These are phyloP conservation scores for Verticillium isaacii DNA, from an alignment of 2,329 filamentous ascomycete species.

Conservation along the genomic window DNA sequence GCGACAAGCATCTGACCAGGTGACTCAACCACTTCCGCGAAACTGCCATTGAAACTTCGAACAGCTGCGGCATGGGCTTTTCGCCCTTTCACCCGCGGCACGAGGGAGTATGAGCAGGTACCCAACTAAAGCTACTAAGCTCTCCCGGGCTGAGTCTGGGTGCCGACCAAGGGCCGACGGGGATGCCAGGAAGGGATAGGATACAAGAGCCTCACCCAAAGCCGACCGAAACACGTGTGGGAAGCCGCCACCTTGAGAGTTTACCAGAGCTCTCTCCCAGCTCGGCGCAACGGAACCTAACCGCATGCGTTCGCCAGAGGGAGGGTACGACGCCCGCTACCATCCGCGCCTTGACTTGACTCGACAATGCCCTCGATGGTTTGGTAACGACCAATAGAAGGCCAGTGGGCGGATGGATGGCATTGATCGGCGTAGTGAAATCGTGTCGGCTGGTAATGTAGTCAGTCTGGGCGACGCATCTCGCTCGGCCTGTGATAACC, in stretches of 20 bases:
- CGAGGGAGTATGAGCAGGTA: neutral
- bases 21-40: neutral
- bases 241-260: neutral
- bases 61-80: neutral
- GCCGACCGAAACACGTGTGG: neutral
- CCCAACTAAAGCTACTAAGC: neutral
- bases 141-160: neutral
- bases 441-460: neutral
- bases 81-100: constrained; percentile 2
- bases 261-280: constrained; percentile 5
- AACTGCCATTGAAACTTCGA: neutral
- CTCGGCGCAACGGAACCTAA: constrained; percentile 13
- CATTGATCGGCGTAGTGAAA: neutral
- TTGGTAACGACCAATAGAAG: neutral
- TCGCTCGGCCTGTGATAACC: neutral
- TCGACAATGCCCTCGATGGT: neutral
- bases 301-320: constrained; percentile 6
- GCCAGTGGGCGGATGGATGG: neutral
- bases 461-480: neutral
- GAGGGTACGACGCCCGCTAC: neutral
- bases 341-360: neutral
- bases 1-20: neutral
- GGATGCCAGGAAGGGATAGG: neutral
- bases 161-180: neutral
- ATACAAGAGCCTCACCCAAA: neutral